Evolutionary conservation across 495 filamentous ascomycete genomes (phyloP).

Genomic region (Hyaloscypha variabilis): DNA sequence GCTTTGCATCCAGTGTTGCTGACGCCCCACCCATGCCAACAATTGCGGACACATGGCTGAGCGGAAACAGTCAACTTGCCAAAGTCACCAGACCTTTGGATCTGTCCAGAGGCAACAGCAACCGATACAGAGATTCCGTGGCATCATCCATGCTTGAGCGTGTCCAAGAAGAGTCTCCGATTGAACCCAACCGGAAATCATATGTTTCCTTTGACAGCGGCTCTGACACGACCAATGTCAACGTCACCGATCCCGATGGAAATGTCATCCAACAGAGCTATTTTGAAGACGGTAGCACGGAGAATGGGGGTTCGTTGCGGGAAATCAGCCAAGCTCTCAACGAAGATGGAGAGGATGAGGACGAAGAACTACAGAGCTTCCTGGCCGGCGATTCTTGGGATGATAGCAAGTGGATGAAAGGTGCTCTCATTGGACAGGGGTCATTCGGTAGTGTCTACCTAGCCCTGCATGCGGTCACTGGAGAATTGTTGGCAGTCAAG

Average conservation of each 20-base stretch:
- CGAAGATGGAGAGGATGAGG: slow-evolving; percentile 87
- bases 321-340: slow-evolving; percentile 67
- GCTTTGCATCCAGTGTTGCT: slow-evolving; percentile 85
- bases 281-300: slow-evolving; percentile 77
- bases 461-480: slow-evolving; percentile 94
- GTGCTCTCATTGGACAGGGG: slow-evolving; percentile 92
- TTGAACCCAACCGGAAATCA: slow-evolving; percentile 89
- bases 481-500: slow-evolving; percentile 97
- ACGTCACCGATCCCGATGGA: slow-evolving; percentile 74
- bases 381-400: slow-evolving; percentile 92
- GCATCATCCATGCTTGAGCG: slow-evolving; percentile 86
- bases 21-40: slow-evolving; percentile 93
- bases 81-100: slow-evolving; percentile 49
- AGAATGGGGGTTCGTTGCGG: slow-evolving; percentile 55
- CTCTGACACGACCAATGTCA: slow-evolving; percentile 64
- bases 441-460: slow-evolving; percentile 97
- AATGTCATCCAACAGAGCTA: slow-evolving; percentile 70
- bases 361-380: slow-evolving; percentile 77
- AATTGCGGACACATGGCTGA: slow-evolving; percentile 92
- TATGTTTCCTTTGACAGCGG: slow-evolving; percentile 94
- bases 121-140: slow-evolving; percentile 79
- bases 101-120: slow-evolving; percentile 43
- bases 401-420: slow-evolving; percentile 98
- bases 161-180: slow-evolving; percentile 83
- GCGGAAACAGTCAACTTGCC: slow-evolving; percentile 54